A percentile compares a stretch with the other conserved stretches of the same genome.
phyloP scores from a whole-genome alignment of 1,139 yeast genomes.

The Saccharomycopsis crataegensis region DNA sequence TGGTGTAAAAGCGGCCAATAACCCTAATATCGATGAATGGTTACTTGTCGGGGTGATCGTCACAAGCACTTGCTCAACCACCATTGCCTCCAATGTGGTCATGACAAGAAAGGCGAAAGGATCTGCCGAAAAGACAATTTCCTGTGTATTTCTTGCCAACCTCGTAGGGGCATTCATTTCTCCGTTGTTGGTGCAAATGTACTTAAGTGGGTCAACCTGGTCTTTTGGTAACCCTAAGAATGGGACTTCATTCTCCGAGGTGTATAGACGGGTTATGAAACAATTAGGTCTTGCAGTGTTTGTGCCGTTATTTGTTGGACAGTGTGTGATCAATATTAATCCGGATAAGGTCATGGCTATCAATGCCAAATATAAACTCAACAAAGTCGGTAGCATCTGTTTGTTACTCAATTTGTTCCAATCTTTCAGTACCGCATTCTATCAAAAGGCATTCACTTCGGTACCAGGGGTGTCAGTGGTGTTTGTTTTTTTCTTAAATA shows the following conservation, averaged over 20 bases:
- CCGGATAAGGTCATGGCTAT: constrained; percentile 56
- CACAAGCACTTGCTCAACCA: constrained; percentile 84
- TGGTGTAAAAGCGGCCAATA: constrained; percentile 55
- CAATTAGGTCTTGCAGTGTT: constrained; percentile 80
- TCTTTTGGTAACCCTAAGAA: constrained; percentile 75
- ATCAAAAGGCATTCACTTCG: constrained; percentile 66
- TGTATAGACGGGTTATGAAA: constrained; percentile 73
- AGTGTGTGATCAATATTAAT: constrained; percentile 60
- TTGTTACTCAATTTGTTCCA: constrained; percentile 73
- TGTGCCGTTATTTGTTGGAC: constrained; percentile 84
- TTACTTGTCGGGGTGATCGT: constrained; percentile 72
- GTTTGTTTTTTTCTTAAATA: constrained; percentile 71
- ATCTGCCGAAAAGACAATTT: constrained; percentile 66
- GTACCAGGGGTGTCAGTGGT: constrained; percentile 66
- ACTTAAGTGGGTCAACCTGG: constrained; percentile 47
- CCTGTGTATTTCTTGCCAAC: constrained; percentile 83
- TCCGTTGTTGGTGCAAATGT: constrained; percentile 77
- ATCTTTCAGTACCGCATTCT: constrained; percentile 83
- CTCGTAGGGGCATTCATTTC: constrained; percentile 79
- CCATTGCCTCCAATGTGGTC: constrained; percentile 83
- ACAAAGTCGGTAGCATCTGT: constrained; percentile 73
- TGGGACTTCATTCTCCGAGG: constrained; percentile 44
- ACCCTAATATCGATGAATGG: constrained; percentile 59
- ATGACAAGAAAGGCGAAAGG: constrained; percentile 87
- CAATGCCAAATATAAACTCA: constrained; percentile 48